Conservation (phyloP, 2,329 filamentous ascomycete genomes). For the Penicillium griseofulvum region DNA sequence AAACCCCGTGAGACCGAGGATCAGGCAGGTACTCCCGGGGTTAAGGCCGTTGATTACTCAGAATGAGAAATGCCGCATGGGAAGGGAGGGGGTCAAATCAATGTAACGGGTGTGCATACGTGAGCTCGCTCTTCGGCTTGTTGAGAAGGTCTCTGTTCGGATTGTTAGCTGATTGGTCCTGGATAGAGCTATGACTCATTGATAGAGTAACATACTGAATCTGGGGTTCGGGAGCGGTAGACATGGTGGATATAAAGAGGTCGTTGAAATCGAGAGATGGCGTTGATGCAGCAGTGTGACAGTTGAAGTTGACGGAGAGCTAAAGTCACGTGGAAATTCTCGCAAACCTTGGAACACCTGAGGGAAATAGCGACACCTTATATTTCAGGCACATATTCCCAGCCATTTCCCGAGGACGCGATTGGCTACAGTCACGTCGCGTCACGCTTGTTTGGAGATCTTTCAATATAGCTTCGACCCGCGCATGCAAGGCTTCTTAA, state of each 20-base stretch:
- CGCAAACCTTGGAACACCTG: not conserved
- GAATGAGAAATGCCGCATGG: conserved; percentile 1
- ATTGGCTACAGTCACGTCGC: conserved; percentile 42
- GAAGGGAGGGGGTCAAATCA: not conserved
- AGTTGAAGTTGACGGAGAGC: conserved; percentile 8
- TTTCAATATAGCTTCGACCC: conserved; percentile 30
- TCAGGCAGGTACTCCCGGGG: conserved; percentile 7
- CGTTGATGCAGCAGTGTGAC: conserved; percentile 1
- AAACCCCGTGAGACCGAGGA: conserved; percentile 8
- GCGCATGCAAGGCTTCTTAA: conserved; percentile 33
- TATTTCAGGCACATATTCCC: not conserved
- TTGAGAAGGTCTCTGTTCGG: conserved; percentile 72
- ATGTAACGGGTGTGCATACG: conserved; percentile 57
- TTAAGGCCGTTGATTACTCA: conserved; percentile 1
- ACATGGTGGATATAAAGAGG: conserved; percentile 51
- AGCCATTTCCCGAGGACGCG: conserved; percentile 24
- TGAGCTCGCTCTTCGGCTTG: conserved; percentile 87
- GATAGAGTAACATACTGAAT: conserved; percentile 59
- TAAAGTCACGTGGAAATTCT: conserved; percentile 17
- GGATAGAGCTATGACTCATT: conserved; percentile 18
- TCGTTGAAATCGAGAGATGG: conserved; percentile 8
- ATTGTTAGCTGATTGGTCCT: conserved; percentile 21
- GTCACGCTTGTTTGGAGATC: conserved; percentile 37
- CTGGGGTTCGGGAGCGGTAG: conserved; percentile 57
- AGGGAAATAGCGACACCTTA: not conserved